Percentiles rank a stretch among this genome's conserved stretches.
These are phyloP conservation scores for Drechslerella stenobrocha DNA, from an alignment of 2,329 filamentous ascomycete species.

Conservation along the genomic window DNA sequence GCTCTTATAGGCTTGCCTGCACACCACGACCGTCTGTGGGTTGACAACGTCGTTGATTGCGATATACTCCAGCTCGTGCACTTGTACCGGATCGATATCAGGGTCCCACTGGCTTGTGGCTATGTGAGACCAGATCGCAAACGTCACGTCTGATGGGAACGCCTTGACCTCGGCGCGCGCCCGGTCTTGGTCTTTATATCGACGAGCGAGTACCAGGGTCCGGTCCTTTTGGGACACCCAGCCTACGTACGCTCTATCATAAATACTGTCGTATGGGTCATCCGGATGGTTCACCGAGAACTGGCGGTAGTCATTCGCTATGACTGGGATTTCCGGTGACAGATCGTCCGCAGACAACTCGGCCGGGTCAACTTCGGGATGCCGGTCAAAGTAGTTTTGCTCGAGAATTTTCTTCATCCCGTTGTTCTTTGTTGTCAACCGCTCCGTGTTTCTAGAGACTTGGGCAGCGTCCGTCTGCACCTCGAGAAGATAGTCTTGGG, in stretches of 20 bases:
- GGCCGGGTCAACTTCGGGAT: constrained; percentile 12
- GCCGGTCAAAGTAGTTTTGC: constrained; percentile 21
- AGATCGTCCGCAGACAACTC: neutral
- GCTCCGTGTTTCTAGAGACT: constrained; percentile 12
- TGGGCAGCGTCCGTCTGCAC: constrained; percentile 10
- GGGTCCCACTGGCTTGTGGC: constrained; percentile 10
- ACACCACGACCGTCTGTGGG: constrained; percentile 16
- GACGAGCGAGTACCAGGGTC: constrained; percentile 10
- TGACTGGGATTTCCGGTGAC: constrained; percentile 9
- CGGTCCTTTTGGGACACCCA: constrained; percentile 20
- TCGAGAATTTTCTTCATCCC: constrained; percentile 26
- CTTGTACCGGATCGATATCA: constrained; percentile 8
- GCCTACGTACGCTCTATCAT: constrained; percentile 19
- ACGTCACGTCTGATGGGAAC: constrained; percentile 24
- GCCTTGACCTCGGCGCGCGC: constrained; percentile 11
- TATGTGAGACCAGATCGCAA: constrained; percentile 28
- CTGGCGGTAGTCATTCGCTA: constrained; percentile 23
- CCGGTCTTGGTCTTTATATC: constrained; percentile 32
- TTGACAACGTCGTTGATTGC: constrained; percentile 34
- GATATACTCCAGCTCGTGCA: constrained; percentile 29
- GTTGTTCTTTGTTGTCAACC: constrained; percentile 15
- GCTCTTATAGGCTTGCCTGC: constrained; percentile 17
- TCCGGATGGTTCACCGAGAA: constrained; percentile 26
- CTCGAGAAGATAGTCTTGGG: constrained; percentile 17
- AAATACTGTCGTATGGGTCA: constrained; percentile 14